A percentile compares a stretch with the other conserved stretches of the same genome.
Evolutionary conservation across 106 monocot species (phyloP).

Genomic region (Platanthera guangdongensis): DNA sequence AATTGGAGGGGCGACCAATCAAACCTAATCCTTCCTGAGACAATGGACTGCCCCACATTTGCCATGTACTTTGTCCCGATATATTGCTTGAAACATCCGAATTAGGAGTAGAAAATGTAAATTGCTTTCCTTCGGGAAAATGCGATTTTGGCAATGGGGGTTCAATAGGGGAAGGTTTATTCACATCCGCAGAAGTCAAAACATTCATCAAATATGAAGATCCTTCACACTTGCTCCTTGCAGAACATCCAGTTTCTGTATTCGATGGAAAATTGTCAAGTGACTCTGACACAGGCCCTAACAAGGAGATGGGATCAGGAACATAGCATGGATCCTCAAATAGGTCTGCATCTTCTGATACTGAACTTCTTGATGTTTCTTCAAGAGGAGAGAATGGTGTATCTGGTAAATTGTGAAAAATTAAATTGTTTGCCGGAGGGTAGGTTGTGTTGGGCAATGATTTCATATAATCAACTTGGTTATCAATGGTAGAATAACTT

Average conservation of each 20-base stretch:
- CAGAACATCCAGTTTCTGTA: conserved; percentile 41
- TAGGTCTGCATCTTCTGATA: conserved; percentile 49
- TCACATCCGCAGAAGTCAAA: conserved; percentile 20
- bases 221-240: conserved; percentile 19
- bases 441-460: conserved; percentile 15
- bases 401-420: conserved; percentile 8
- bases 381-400: conserved; percentile 23
- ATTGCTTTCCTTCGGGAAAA: conserved; percentile 33
- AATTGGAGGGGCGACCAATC: conserved; percentile 37
- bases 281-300: conserved; percentile 65
- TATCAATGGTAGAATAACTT: conserved; percentile 16
- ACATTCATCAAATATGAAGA: conserved; percentile 26
- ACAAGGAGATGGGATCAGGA: conserved; percentile 54
- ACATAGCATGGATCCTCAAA: conserved; percentile 87
- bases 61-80: conserved; percentile 56
- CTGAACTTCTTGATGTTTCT: conserved; percentile 21
- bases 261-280: conserved; percentile 63
- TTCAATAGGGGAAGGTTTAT: conserved; percentile 79
- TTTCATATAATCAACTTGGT: conserved; percentile 24
- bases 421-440: conserved; percentile 9
- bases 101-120: conserved; percentile 14
- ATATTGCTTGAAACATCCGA: conserved; percentile 23
- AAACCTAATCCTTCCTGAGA: conserved; percentile 50
- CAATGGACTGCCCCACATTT: conserved; percentile 78
- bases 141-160: conserved; percentile 53